Evolutionary conservation across 768 basidiomycete genomes (phyloP).

Genomic region (Termitomyces sp.): DNA sequence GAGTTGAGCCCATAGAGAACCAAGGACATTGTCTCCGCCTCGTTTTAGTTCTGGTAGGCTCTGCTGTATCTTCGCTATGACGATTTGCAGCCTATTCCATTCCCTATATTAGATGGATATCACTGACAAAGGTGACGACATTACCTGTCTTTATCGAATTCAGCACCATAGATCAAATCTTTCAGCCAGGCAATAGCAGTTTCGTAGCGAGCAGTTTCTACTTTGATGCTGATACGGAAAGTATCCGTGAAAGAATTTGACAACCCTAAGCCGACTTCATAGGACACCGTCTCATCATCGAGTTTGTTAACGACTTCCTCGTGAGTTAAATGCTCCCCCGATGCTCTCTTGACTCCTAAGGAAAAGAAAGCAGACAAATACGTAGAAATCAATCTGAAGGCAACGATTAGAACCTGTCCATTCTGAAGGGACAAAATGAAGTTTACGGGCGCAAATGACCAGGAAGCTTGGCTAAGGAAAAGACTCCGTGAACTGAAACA

Average conservation of each 20-base stretch:
- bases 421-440: neutral
- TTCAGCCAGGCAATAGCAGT: conserved; percentile 81
- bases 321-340: conserved; percentile 68
- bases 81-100: conserved; percentile 66
- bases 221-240: conserved; percentile 74
- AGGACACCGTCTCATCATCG: conserved; percentile 87
- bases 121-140: conserved; percentile 2
- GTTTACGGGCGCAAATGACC: conserved; percentile 71
- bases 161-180: conserved; percentile 69
- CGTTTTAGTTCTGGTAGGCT: conserved; percentile 89
- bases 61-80: conserved; percentile 84
- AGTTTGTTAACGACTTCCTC: conserved; percentile 91
- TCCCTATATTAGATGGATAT: neutral
- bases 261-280: conserved; percentile 67
- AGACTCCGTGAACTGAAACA: conserved; percentile 71
- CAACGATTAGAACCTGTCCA: conserved; percentile 3
- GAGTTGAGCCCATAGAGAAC: conserved; percentile 62
- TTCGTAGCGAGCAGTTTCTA: conserved; percentile 76
- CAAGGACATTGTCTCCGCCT: conserved; percentile 75
- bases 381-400: conserved; percentile 61
- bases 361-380: conserved; percentile 87
- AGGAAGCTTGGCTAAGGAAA: conserved; percentile 73
- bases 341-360: conserved; percentile 67
- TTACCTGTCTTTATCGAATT: conserved; percentile 78
- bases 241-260: conserved; percentile 67